A percentile compares a stretch with the other conserved stretches of the same genome.
These are phyloP conservation scores for Cruciata laevipes DNA, from an alignment of 257 asterid species.

Conservation along the genomic window DNA sequence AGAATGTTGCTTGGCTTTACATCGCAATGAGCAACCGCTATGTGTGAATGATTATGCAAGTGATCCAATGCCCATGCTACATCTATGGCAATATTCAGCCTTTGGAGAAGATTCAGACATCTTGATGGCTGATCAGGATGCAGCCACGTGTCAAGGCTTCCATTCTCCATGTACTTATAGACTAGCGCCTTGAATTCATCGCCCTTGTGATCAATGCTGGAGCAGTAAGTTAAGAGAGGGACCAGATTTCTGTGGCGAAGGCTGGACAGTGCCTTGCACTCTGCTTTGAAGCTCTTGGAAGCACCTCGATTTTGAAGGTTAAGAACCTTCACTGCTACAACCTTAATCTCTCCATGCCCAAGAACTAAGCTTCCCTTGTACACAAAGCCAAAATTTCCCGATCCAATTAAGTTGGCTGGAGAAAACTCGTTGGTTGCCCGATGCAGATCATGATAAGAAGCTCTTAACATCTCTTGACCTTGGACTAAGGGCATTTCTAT, in stretches of 20 bases:
- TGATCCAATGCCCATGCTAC: conserved; percentile 14
- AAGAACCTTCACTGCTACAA: neutral
- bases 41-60: conserved; percentile 68
- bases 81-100: neutral
- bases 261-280: neutral
- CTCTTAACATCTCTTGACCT: neutral
- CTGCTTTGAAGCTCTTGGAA: neutral
- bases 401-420: neutral
- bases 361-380: neutral
- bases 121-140: neutral
- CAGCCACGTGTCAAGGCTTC: neutral
- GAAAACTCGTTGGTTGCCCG: neutral
- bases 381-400: neutral
- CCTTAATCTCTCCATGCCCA: too few relatives aligned
- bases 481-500: neutral
- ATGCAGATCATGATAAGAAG: neutral
- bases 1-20: conserved; percentile 85
- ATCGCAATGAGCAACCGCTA: conserved; percentile 74
- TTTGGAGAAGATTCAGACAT: neutral
- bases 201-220: neutral
- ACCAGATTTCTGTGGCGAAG: neutral
- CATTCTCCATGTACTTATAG: neutral
- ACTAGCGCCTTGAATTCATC: neutral
- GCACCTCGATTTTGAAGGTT: neutral
- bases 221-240: neutral